Evolutionary conservation across 768 basidiomycete species (phyloP), one percentile per base, ranked within the genome.

Genomic region (Amanita phalloides): DNA sequence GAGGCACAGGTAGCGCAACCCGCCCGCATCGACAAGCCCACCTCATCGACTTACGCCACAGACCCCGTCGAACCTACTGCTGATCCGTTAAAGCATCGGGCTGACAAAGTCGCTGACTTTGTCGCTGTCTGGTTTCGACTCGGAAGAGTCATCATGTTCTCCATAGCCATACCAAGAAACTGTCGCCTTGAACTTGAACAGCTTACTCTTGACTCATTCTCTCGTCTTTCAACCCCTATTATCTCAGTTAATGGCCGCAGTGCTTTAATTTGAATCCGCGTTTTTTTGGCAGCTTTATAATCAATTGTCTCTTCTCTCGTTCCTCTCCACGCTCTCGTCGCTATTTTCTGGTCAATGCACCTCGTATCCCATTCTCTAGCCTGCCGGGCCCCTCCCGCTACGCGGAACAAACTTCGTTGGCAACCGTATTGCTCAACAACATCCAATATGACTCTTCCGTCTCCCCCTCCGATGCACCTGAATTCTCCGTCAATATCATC

Each of bases 351-450:
- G 51, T 51, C 51, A 56, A 74, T 75, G 73, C 69, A 74, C 63
- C 64, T 69, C 11, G 51, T 71, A n/a, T 58, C 66, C 2, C 72
- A 77, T 50, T 66, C 80, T 8, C 68, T 86, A 51, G 77, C 86
- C 71, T 84, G 86, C 63, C 71, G 86, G 72, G 84, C 82, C 36
- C 79, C 82, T 41, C 78, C 81, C 55, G 76, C 79, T 1, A 71
- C 84, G 53, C 80, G 86, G 58, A 69, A 82, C 46, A 71, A 84
- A 64, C 71, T 81, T 59, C 82, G 88, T 59, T 90, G 87, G 86
- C 88, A 89, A 69, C 87, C 87, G 58, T 90, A 89, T 66, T 68
- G 71, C 57, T 63, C 79, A 48, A 64, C 73, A 49, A 62, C 67
- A 49, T 67, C 67, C 42, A 62, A 9, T 10, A 32, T 11, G 32